A percentile compares a stretch with the other conserved stretches of the same genome.
Evolutionary conservation across 116 monocot species (phyloP).

Genomic region (Trichopus zeylanicus): DNA sequence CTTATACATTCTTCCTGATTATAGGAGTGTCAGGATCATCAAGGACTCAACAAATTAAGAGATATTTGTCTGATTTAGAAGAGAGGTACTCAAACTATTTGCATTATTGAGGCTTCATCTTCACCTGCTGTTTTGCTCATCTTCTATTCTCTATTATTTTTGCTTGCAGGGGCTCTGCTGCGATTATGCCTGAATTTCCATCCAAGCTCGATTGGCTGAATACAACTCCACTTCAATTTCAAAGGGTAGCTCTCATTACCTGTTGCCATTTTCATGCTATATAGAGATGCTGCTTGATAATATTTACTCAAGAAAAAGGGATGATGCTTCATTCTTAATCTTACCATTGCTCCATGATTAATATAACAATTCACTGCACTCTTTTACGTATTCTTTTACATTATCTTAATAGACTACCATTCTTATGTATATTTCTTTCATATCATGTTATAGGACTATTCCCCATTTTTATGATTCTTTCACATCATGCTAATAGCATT

Average conservation of each 20-base stretch:
- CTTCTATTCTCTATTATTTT: constrained; percentile 2
- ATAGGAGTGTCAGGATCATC: constrained; percentile 36
- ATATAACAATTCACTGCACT: too few species aligned
- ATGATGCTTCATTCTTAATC: too few species aligned
- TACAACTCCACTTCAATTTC: constrained; percentile 82
- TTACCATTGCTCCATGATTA: too few species aligned
- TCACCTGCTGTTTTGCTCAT: not conserved
- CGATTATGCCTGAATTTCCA: constrained; percentile 82
- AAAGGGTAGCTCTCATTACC: constrained; percentile 38
- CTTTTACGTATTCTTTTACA: too few species aligned
- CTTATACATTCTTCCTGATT: constrained; percentile 3
- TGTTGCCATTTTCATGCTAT: not conserved
- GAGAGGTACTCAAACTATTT: constrained; percentile 32
- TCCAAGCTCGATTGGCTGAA: constrained; percentile 95
- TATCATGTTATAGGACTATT: too few species aligned
- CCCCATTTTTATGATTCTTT: not conserved
- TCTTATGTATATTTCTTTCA: too few species aligned
- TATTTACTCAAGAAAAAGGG: too few species aligned
- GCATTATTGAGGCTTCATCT: not conserved
- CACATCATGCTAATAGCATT: not conserved
- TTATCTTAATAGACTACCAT: too few species aligned
- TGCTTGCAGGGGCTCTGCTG: constrained; percentile 45
- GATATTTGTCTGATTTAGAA: constrained; percentile 74
- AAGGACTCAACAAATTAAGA: constrained; percentile 59
- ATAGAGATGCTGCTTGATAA: too few species aligned